Percentiles rank a stretch among this genome's conserved stretches.
phyloP scores from a whole-genome alignment of 345 rosid species.

The Eucalyptus sideroxylon region DNA sequence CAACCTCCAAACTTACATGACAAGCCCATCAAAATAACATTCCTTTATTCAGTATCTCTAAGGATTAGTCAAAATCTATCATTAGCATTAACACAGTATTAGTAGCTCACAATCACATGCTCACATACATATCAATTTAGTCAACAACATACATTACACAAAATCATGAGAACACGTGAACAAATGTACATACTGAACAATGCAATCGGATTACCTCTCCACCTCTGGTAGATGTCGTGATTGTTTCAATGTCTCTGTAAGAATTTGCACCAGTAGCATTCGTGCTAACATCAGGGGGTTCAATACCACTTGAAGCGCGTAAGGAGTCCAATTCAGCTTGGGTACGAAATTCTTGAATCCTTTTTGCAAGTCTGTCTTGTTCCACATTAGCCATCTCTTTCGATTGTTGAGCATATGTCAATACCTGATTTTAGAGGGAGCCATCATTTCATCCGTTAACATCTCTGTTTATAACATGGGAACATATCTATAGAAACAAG shows the following conservation, averaged over 20 bases:
- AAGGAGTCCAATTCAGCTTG: conserved; percentile 57
- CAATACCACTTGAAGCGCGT: conserved; percentile 26
- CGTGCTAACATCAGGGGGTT: conserved; percentile 30
- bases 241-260: conserved; percentile 36
- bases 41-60: neutral
- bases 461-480: neutral
- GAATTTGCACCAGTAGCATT: conserved; percentile 28
- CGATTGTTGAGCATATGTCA: conserved; percentile 76
- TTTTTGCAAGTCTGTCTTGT: conserved; percentile 70
- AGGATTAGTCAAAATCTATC: neutral
- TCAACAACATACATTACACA: neutral
- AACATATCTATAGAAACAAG: neutral
- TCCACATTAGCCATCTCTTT: conserved; percentile 70
- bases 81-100: neutral
- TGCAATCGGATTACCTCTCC: conserved; percentile 48
- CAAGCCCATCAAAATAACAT: neutral
- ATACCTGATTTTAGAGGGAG: conserved; percentile 26
- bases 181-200: neutral
- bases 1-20: neutral
- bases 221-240: conserved; percentile 28
- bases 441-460: neutral
- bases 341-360: conserved; percentile 90
- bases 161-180: neutral
- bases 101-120: neutral
- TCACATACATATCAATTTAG: neutral